Percentiles rank a stretch among this genome's conserved stretches.
These are phyloP conservation scores for Lithohypha guttulata DNA, from an alignment of 2,329 filamentous ascomycete species.

Conservation along the genomic window DNA sequence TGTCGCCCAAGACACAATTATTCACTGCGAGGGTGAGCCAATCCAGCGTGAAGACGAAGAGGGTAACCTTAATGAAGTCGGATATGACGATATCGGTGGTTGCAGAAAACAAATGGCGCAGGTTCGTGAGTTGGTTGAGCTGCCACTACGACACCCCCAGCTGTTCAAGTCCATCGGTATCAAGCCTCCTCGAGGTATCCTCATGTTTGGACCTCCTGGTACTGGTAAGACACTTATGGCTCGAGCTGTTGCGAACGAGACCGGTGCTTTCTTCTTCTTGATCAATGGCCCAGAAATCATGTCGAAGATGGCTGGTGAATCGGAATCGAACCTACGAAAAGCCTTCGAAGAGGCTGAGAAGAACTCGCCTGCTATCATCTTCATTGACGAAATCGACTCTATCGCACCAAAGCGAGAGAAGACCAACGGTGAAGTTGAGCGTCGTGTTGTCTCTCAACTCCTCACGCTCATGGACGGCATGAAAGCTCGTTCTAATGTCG, in stretches of 20 bases:
- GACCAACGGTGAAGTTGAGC: constrained; percentile 98
- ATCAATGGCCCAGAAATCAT: constrained; percentile 99
- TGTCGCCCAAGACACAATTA: constrained; percentile 95
- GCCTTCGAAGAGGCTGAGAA: constrained; percentile 99
- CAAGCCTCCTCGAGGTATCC: constrained; percentile 95
- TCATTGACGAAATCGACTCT: constrained; percentile 98
- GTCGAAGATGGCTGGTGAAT: constrained; percentile 99
- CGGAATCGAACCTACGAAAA: constrained; percentile 93
- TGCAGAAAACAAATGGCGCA: constrained; percentile 99
- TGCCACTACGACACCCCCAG: constrained; percentile 91
- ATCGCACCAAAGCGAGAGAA: constrained; percentile 99
- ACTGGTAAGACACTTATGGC: constrained; percentile 99
- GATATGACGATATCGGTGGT: constrained; percentile 97
- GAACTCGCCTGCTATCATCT: constrained; percentile 98
- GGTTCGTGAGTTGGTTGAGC: constrained; percentile 95
- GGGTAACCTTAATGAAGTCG: constrained; percentile 97
- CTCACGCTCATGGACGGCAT: constrained; percentile 98
- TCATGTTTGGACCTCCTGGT: constrained; percentile 93
- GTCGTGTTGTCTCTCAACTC: constrained; percentile 94
- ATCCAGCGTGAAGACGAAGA: constrained; percentile 98
- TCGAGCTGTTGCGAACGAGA: constrained; percentile 96
- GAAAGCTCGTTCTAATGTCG: constrained; percentile 97
- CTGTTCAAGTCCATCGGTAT: constrained; percentile 99
- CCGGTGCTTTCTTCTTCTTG: constrained; percentile 96
- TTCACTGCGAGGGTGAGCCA: constrained; percentile 93